Evolutionary conservation across 371 early-diverging fungal species (phyloP).

Genomic region (Mortierella sp.): DNA sequence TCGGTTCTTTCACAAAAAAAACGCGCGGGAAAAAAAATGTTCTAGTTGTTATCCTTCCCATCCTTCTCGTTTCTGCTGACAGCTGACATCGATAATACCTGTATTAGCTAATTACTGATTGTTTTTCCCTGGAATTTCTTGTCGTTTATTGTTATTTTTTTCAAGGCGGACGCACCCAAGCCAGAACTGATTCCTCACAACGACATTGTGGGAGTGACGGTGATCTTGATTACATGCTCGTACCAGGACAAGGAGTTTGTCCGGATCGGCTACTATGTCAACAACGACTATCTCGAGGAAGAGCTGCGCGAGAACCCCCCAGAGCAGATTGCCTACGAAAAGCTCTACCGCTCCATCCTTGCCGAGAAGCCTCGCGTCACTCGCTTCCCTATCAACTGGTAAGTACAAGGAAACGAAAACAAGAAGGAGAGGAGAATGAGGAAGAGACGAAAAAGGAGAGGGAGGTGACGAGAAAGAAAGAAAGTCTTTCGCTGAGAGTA

Average conservation of each 20-base stretch:
- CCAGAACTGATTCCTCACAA: conserved; percentile 77
- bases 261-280: conserved; percentile 96
- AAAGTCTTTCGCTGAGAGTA: too few species aligned
- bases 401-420: too few species aligned
- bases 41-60: not conserved
- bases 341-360: conserved; percentile 87
- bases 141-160: not conserved
- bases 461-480: too few species aligned
- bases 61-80: not conserved
- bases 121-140: too few species aligned
- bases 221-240: conserved; percentile 89
- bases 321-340: conserved; percentile 72
- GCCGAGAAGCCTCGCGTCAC: conserved; percentile 97
- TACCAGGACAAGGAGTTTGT: conserved; percentile 94
- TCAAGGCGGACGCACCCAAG: conserved; percentile 81
- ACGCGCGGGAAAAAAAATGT: not conserved
- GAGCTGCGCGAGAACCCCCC: conserved; percentile 77
- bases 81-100: not conserved
- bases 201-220: conserved; percentile 91
- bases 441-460: too few species aligned
- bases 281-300: conserved; percentile 92
- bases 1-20: not conserved
- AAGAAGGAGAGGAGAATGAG: too few species aligned
- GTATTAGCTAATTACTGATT: not conserved
- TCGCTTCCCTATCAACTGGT: conserved; percentile 83